phyloP scores from a whole-genome alignment of 306 rosid genomes.

The Citrullus amarus region DNA sequence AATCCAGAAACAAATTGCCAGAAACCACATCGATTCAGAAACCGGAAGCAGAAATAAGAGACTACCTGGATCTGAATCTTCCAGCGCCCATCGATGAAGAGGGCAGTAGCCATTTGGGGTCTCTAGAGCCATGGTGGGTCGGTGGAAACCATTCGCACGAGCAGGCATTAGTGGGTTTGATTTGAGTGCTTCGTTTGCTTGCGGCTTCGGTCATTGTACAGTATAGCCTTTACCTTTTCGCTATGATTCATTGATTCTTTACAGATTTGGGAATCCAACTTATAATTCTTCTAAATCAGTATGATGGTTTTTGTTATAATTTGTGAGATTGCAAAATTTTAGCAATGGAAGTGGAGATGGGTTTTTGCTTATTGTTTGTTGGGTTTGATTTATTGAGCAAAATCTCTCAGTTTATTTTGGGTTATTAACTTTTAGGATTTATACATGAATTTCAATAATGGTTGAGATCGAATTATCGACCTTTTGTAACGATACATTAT shows the following conservation, averaged over 20 bases:
- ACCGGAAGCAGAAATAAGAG: constrained; percentile 43
- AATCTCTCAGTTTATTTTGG: neutral
- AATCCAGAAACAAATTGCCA: constrained; percentile 19
- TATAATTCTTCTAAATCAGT: neutral
- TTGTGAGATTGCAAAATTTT: neutral
- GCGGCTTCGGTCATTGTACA: constrained; percentile 25
- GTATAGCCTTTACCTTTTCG: neutral
- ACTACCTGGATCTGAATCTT: constrained; percentile 84
- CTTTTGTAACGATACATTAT: too few relatives aligned
- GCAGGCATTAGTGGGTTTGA: constrained; percentile 27
- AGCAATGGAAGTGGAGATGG: neutral
- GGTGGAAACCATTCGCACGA: constrained; percentile 34
- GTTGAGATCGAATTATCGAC: too few relatives aligned
- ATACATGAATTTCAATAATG: neutral
- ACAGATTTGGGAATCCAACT: constrained; percentile 9
- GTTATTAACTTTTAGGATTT: neutral
- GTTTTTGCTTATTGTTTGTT: neutral
- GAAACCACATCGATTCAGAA: constrained; percentile 23
- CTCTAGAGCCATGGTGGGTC: constrained; percentile 46
- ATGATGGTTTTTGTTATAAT: neutral
- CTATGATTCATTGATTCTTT: constrained; percentile 52
- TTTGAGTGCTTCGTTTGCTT: constrained; percentile 11
- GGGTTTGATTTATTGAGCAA: neutral
- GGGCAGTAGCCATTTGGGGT: constrained; percentile 25
- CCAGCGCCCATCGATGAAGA: constrained; percentile 64